These are phyloP conservation scores for Helicocarpus griseus DNA, from an alignment of 2,329 filamentous ascomycete species.

Conservation along the genomic window DNA sequence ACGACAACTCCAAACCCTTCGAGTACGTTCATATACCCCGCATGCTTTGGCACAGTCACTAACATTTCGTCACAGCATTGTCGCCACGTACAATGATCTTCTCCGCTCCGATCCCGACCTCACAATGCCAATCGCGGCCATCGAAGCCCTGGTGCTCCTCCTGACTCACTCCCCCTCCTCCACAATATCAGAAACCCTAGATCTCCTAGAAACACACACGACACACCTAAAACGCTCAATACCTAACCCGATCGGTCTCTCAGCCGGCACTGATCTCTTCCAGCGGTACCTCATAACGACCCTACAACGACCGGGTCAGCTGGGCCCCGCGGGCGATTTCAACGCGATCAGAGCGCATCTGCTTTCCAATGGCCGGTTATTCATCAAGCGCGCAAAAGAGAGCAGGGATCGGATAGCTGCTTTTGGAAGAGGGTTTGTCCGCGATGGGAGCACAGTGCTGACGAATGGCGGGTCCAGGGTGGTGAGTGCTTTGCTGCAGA, in stretches of 20 bases:
- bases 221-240: constrained; percentile 67
- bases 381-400: constrained; percentile 77
- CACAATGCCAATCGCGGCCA: constrained; percentile 91
- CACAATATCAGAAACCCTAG: constrained; percentile 89
- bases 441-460: constrained; percentile 70
- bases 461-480: constrained; percentile 83
- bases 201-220: constrained; percentile 69
- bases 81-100: constrained; percentile 55
- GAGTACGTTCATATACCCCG: not conserved
- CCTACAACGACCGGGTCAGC: constrained; percentile 45
- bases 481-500: constrained; percentile 65
- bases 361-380: constrained; percentile 73
- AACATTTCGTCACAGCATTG: constrained; percentile 39
- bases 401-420: constrained; percentile 73
- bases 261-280: constrained; percentile 91
- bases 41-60: not conserved
- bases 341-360: constrained; percentile 74
- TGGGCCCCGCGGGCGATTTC: constrained; percentile 57
- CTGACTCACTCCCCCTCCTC: constrained; percentile 69
- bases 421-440: constrained; percentile 67
- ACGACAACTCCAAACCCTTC: constrained; percentile 18
- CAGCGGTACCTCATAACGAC: constrained; percentile 82
- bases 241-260: constrained; percentile 81
- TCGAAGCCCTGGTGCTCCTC: constrained; percentile 80
- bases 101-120: constrained; percentile 66